Base-by-base conservation (phyloP, 169 alveolate species). In the Eimeria acervulina region DNA sequence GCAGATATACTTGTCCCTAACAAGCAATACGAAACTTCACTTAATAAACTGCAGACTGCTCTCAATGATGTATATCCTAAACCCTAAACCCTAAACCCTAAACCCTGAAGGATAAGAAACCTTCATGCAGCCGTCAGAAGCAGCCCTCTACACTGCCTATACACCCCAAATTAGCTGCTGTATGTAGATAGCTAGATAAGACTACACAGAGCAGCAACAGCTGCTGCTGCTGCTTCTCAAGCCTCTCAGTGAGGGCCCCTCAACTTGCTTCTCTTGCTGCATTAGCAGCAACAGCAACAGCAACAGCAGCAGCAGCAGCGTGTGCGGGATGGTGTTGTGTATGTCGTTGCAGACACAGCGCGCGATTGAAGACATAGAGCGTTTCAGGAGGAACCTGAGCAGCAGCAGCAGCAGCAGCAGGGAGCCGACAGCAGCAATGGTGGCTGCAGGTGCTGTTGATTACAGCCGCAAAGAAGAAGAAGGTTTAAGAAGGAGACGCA, bases 1-100 rank as follows among this genome's bases (percentile, higher is more conserved):
- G 59, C 52, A 26, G 96, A 93, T 87, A 93, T 93, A 21, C 36
- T 42, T 74, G 96, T 93, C n/a, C 96, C 96, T 36, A 38, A 70
- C 10, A 59, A 44, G 3, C 90, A 85, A 76, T 93, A 93, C 55
- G 84, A 61, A 76, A 59, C 80, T 12, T 70, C 83, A 38, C 19
- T 93, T 12, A 66, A 70, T n/a, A 51, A 42, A 6, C 80, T 93
- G 72, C 90, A 93, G 1, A 59, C 52, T 36, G 87, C 66, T 0
- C 33, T 81, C 15, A 51, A 47, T 52, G 90, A 93, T 70, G 85
- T 93, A 47, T 61, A 72, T 40, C 42, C 84, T 72, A 72, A 72
- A 72, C 84, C 84, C 84, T 72, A 72, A 72, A 72, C 84, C 47
- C 47, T 72, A 72, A 72, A 33, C 83, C 83, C 83, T 33, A 72